Conservation (phyloP, 176 grass and related monocot genomes). For the barley (Hordeum vulgare) region MorexV3_pseudomolecules_assembly NC_058523.1:491156115-491156614, state of each 20-base stretch:
- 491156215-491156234: background rate
- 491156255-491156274: background rate
- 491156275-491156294: background rate
- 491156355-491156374: constrained; percentile 6
- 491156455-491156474: background rate
- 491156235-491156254: background rate
- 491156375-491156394: constrained; percentile 11
- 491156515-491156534: constrained; percentile 9
- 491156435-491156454: background rate
- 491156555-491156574: background rate
- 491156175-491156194: no score
- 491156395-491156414: background rate
- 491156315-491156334: background rate
- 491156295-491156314: constrained; percentile 3
- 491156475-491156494: background rate
- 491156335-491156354: background rate
- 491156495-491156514: background rate
- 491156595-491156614: background rate
- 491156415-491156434: background rate
- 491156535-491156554: background rate
- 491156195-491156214: background rate
- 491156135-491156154: no score
- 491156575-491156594: constrained; percentile 13
- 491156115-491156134: no score
- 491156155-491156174: no score